phyloP scores from a whole-genome alignment of 441 rosid genomes.

The Iberis amara region DNA sequence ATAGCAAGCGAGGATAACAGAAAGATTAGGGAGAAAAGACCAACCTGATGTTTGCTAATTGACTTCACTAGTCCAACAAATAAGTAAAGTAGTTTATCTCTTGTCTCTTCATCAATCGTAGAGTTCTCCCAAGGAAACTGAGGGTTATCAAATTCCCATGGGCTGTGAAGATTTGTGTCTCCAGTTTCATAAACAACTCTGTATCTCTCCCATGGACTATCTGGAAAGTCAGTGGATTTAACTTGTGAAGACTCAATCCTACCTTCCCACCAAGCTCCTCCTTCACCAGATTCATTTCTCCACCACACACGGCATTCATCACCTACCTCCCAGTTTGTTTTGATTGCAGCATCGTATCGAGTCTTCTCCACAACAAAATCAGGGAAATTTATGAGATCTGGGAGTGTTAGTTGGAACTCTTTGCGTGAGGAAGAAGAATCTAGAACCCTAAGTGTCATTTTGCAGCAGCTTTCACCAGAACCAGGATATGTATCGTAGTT shows the following conservation, averaged over 20 bases:
- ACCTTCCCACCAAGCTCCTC: slow-evolving; percentile 73
- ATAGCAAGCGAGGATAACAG: background rate
- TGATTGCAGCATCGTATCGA: slow-evolving; percentile 53
- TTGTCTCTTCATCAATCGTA: slow-evolving; percentile 38
- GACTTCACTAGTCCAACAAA: slow-evolving; percentile 50
- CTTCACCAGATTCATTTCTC: slow-evolving; percentile 45
- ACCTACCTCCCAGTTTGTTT: slow-evolving; percentile 47
- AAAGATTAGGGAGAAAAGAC: slow-evolving; percentile 4
- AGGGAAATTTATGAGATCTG: slow-evolving; percentile 52
- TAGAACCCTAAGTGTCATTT: slow-evolving; percentile 51
- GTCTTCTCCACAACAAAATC: slow-evolving; percentile 71
- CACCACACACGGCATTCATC: slow-evolving; percentile 70
- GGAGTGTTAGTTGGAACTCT: slow-evolving; percentile 51
- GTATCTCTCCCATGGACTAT: slow-evolving; percentile 77
- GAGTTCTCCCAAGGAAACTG: slow-evolving; percentile 42
- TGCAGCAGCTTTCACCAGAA: slow-evolving; percentile 80
- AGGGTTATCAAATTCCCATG: slow-evolving; percentile 72
- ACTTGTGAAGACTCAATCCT: slow-evolving; percentile 40
- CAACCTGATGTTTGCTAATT: slow-evolving; percentile 47
- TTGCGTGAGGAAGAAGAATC: slow-evolving; percentile 41
- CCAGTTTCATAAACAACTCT: slow-evolving; percentile 38
- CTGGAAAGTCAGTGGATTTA: slow-evolving; percentile 52
- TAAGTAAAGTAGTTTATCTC: slow-evolving; percentile 40
- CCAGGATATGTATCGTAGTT: slow-evolving; percentile 56
- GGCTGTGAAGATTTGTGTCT: slow-evolving; percentile 43